Evolutionary conservation across 768 basidiomycete genomes (phyloP), one percentile per base, ranked within the genome.

Genomic region (Mycena maculata): DNA sequence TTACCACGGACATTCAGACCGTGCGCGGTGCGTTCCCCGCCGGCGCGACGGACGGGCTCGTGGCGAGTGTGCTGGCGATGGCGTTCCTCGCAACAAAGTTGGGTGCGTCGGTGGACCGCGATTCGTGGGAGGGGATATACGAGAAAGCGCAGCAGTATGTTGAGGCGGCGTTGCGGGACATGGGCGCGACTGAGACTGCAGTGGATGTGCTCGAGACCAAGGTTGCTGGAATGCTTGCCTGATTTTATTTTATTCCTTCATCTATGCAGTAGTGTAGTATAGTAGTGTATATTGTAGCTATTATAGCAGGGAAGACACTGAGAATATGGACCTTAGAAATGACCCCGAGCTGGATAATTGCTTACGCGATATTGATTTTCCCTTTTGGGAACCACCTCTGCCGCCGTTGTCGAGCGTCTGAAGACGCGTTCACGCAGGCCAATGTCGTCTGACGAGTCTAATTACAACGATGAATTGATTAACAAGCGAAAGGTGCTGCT

Each of bases 111-210:
- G 53, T 64, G 31, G 63, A 64, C 8, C 57, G 67, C 15, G 67
- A 65, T 20, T 28, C 63, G 16, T 71, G 70, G 70, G 70, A 68
- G 55, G 66, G 66, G 3, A 61, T 68, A 22, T 63, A 68, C 27
- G 70, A 71, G 22, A 71, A 71, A 55, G 70, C 67, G 23, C 41
- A 62, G 22, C 62, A 62, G 31, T 71, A 65, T 50, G 52, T 68
- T 16, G 63, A 55, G 44, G 55, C 20, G 30, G 63, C 57, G 11
- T 61, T 69, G 62, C 53, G 20, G 27, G 31, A 25, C 8, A 38
- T 60, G 8, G 67, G 56, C 1, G 27, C 23, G 2, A 31, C 30
- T 11, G 48, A 53, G 16, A 31, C 27, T 33, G n/a, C n/a, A n/a
- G 48, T 41, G 30, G 47, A 56, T 18, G 58, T 13, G 22, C 38